A percentile compares a stretch with the other conserved stretches of the same genome.
Conservation (phyloP, 345 rosid species). For the Alliaria petiolata region DNA sequence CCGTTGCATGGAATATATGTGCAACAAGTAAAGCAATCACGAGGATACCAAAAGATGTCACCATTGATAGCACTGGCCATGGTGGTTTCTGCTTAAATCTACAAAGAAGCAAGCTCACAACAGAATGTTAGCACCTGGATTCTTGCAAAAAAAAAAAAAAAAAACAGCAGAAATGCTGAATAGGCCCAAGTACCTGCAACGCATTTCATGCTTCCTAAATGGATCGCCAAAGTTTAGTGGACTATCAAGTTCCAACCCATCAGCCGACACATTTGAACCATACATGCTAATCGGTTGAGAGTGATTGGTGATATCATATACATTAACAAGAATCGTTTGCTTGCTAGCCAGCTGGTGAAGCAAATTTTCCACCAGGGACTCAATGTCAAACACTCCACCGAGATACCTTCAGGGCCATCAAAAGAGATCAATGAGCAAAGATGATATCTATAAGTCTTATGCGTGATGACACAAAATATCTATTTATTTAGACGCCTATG, state of each 20-base stretch:
- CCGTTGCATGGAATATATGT: slow-evolving; percentile 71
- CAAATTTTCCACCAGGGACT: slow-evolving; percentile 86
- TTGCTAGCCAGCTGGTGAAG: slow-evolving; percentile 97
- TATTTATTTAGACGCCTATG: not conserved
- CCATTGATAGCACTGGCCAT: slow-evolving; percentile 65
- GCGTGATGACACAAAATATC: not conserved
- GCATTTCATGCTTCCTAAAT: slow-evolving; percentile 90
- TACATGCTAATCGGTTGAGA: slow-evolving; percentile 92
- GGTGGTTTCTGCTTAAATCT: slow-evolving; percentile 90
- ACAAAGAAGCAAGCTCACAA: slow-evolving; percentile 20
- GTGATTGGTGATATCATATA: slow-evolving; percentile 64
- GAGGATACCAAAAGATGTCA: slow-evolving; percentile 60
- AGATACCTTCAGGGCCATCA: slow-evolving; percentile 59
- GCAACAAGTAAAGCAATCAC: slow-evolving; percentile 82
- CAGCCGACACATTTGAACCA: slow-evolving; percentile 61
- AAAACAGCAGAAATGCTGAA: not conserved
- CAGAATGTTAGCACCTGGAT: not conserved
- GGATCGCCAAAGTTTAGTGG: slow-evolving; percentile 90
- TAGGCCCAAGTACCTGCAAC: slow-evolving; percentile 65
- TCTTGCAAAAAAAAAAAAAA: not conserved
- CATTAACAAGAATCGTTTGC: slow-evolving; percentile 89
- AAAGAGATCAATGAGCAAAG: slow-evolving; percentile 10
- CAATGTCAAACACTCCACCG: slow-evolving; percentile 90
- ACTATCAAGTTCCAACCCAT: slow-evolving; percentile 61
- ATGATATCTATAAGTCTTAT: not conserved